Evolutionary conservation across 352 stramenopile genomes (phyloP).

Genomic region (Globisporangium apiculatum): DNA sequence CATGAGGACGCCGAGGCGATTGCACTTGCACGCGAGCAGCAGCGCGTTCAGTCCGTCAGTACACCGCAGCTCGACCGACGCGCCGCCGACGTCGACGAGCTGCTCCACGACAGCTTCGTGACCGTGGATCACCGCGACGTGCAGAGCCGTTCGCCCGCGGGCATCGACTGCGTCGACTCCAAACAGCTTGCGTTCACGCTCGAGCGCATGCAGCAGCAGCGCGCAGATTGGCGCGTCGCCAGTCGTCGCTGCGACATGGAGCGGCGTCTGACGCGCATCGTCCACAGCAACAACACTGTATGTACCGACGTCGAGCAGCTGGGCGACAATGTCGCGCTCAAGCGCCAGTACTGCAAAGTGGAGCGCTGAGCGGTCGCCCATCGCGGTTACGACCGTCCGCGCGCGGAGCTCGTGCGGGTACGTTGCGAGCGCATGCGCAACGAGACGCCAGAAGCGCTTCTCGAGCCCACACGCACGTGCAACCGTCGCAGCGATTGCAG

Average conservation of each 20-base stretch:
- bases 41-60: conserved; percentile 30
- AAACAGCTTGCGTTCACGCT: conserved; percentile 5
- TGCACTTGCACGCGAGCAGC: conserved; percentile 41
- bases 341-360: conserved; percentile 42
- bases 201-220: conserved; percentile 29
- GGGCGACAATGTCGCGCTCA: conserved; percentile 24
- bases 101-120: conserved; percentile 32
- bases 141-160: conserved; percentile 32
- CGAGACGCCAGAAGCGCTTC: conserved; percentile 40
- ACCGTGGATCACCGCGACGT: conserved; percentile 39
- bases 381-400: conserved; percentile 20
- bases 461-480: conserved; percentile 20
- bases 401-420: conserved; percentile 21
- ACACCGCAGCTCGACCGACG: conserved; percentile 28
- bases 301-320: conserved; percentile 27
- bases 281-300: conserved; percentile 42
- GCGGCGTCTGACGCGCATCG: conserved; percentile 31
- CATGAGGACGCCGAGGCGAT: conserved; percentile 45
- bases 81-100: conserved; percentile 30
- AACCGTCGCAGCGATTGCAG: conserved; percentile 29
- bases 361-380: conserved; percentile 31
- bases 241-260: conserved; percentile 37
- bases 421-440: conserved; percentile 23
- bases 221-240: conserved; percentile 36
- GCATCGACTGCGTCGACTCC: conserved; percentile 16